Evolutionary conservation across 352 stramenopile species (phyloP).

Genomic region (Globisporangium ultimum): DNA sequence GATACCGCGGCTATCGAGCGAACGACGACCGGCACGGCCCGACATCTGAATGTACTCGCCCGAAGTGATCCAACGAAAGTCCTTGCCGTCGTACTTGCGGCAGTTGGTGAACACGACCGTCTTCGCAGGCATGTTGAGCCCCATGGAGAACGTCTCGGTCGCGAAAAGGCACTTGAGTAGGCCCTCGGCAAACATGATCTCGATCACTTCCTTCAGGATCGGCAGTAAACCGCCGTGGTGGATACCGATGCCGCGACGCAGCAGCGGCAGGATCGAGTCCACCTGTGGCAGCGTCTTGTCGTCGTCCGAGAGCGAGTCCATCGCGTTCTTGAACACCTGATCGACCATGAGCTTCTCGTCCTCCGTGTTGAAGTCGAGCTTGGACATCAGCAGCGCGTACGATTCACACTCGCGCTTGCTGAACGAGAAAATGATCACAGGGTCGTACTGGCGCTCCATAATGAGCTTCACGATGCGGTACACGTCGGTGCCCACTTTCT

Average conservation of each 20-base stretch:
- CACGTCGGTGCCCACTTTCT: conserved; percentile 93
- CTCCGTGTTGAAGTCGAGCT: conserved; percentile 97
- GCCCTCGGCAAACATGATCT: conserved; percentile 91
- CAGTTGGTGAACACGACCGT: conserved; percentile 99
- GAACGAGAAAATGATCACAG: conserved; percentile 99
- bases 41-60: conserved; percentile 96
- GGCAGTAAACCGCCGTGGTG: conserved; percentile 98
- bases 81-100: conserved; percentile 95
- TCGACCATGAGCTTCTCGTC: conserved; percentile 97
- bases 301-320: conserved; percentile 95
- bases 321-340: conserved; percentile 97
- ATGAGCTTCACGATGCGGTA: conserved; percentile 98
- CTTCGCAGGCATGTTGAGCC: conserved; percentile 99
- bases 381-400: conserved; percentile 91
- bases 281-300: conserved; percentile 98
- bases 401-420: conserved; percentile 98
- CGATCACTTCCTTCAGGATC: conserved; percentile 98
- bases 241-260: conserved; percentile 99
- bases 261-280: conserved; percentile 93
- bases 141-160: conserved; percentile 97
- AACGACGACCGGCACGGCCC: conserved; percentile 95
- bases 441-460: conserved; percentile 96
- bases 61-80: conserved; percentile 95
- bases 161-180: conserved; percentile 99
- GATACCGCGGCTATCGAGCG: conserved; percentile 96